These are phyloP conservation scores for Fusarium neocosmosporiellum DNA, from an alignment of 2,329 filamentous ascomycete genomes.

Conservation along the genomic window DNA sequence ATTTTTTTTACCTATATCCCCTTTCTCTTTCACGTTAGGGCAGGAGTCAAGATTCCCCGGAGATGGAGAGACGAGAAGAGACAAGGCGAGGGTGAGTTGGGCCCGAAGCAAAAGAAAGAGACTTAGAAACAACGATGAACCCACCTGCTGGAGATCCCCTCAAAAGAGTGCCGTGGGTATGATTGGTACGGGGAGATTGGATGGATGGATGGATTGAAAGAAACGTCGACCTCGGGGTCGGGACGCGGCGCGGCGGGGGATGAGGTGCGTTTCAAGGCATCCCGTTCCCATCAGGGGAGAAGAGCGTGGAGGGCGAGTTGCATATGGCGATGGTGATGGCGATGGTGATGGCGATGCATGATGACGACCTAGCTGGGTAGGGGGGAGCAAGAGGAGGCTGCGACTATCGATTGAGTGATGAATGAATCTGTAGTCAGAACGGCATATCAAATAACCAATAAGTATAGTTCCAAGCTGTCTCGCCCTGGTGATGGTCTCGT, in stretches of 20 bases:
- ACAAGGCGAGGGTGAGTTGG: conserved; percentile 16
- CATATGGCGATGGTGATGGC: conserved; percentile 4
- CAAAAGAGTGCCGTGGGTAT: conserved; percentile 42
- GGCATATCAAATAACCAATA: conserved; percentile 1
- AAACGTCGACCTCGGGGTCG: conserved; percentile 2
- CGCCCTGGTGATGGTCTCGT: background rate
- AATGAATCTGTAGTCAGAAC: background rate
- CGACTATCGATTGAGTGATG: background rate
- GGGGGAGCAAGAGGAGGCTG: conserved; percentile 15
- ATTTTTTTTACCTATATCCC: conserved; percentile 40
- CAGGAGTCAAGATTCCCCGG: conserved; percentile 45
- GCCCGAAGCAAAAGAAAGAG: conserved; percentile 45
- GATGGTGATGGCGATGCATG: background rate
- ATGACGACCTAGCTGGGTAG: background rate
- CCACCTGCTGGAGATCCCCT: conserved; percentile 35
- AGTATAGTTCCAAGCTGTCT: background rate
- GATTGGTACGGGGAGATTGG: conserved; percentile 29
- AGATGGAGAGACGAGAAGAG: conserved; percentile 36
- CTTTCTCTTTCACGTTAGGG: conserved; percentile 41
- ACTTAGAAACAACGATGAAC: conserved; percentile 45
- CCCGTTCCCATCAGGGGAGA: conserved; percentile 4
- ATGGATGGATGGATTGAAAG: conserved; percentile 2
- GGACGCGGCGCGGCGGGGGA: conserved; percentile 3
- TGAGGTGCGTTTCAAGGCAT: conserved; percentile 5
- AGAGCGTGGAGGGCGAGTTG: conserved; percentile 18